phyloP scores from a whole-genome alignment of 2,329 filamentous ascomycete species.

The Amauroascus verrucosus region DNA sequence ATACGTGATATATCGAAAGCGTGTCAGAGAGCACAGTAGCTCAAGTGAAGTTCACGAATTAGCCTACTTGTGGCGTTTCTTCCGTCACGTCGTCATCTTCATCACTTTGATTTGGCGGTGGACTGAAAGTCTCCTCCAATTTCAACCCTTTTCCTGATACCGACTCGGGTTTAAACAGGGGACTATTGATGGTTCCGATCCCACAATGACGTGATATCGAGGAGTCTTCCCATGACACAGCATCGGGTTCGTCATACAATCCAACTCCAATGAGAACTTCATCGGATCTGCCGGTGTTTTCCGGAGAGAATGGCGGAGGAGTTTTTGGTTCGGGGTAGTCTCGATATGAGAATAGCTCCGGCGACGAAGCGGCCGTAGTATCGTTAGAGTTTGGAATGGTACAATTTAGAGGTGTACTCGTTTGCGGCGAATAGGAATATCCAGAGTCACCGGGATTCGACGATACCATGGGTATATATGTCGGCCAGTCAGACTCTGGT shows the following conservation, averaged over 20 bases:
- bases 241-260: slow-evolving; percentile 62
- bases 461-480: slow-evolving; percentile 6
- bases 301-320: slow-evolving; percentile 9
- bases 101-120: slow-evolving; percentile 47
- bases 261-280: slow-evolving; percentile 75
- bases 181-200: background rate
- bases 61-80: background rate
- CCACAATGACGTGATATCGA: slow-evolving; percentile 17
- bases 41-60: too few species aligned
- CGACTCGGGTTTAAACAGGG: slow-evolving; percentile 40
- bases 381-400: background rate
- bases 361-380: slow-evolving; percentile 28
- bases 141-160: slow-evolving; percentile 63
- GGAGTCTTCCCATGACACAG: slow-evolving; percentile 38
- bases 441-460: slow-evolving; percentile 1
- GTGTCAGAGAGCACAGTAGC: too few species aligned
- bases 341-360: slow-evolving; percentile 31
- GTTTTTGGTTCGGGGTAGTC: slow-evolving; percentile 23
- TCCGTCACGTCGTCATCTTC: slow-evolving; percentile 45
- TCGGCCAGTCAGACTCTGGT: slow-evolving; percentile 6
- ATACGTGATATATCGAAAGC: too few species aligned
- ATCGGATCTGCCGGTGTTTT: slow-evolving; percentile 27
- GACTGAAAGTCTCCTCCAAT: slow-evolving; percentile 64
- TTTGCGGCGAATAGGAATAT: background rate
- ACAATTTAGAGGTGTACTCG: background rate